phyloP scores from a whole-genome alignment of 2,329 filamentous ascomycete genomes.

The Fusarium poae region DNA sequence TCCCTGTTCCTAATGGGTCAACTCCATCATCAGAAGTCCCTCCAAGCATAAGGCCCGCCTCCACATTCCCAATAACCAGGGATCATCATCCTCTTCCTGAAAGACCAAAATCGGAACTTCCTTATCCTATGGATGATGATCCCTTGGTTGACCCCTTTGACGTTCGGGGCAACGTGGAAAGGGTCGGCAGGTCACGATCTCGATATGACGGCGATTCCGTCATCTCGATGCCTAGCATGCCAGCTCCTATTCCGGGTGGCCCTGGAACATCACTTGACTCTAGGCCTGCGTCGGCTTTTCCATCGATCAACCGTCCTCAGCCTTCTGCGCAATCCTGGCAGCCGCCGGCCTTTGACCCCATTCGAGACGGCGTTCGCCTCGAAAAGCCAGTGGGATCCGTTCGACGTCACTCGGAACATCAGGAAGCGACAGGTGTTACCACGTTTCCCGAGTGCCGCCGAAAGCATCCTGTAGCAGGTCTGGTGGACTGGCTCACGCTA shows the following conservation, averaged over 20 bases:
- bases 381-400: conserved; percentile 62
- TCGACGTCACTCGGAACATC: conserved; percentile 65
- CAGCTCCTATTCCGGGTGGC: conserved; percentile 42
- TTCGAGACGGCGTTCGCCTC: conserved; percentile 50
- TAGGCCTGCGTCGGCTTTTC: conserved; percentile 46
- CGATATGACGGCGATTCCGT: conserved; percentile 38
- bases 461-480: conserved; percentile 69
- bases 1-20: conserved; percentile 33
- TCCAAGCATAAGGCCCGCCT: conserved; percentile 45
- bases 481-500: conserved; percentile 85
- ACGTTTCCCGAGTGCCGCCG: conserved; percentile 78
- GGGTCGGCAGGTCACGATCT: conserved; percentile 37
- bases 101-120: conserved; percentile 48
- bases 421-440: conserved; percentile 50
- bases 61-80: conserved; percentile 51
- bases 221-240: conserved; percentile 47
- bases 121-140: conserved; percentile 58
- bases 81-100: conserved; percentile 41
- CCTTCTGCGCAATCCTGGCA: conserved; percentile 58
- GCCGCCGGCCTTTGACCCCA: conserved; percentile 60
- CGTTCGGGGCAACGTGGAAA: conserved; percentile 34
- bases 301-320: conserved; percentile 33
- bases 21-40: conserved; percentile 31
- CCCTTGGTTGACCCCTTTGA: conserved; percentile 44
- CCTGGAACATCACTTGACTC: conserved; percentile 44